Evolutionary conservation across 495 filamentous ascomycete genomes (phyloP).

Genomic region (Hypoxylon rickii): DNA sequence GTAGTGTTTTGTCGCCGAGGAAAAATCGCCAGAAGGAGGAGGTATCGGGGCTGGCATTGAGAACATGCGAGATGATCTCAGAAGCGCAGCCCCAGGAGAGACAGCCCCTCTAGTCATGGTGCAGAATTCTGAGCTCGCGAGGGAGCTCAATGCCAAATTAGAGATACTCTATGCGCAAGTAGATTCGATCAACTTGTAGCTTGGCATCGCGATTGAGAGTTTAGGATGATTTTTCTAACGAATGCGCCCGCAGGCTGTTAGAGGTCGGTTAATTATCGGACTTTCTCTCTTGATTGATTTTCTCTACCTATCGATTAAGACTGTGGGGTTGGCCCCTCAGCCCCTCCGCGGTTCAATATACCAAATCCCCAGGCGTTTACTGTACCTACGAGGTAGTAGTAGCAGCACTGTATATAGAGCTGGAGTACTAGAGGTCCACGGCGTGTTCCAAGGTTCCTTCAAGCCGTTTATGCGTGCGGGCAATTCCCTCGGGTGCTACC

Average conservation of each 20-base stretch:
- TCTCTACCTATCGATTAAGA: conserved; percentile 20
- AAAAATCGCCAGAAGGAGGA: conserved; percentile 37
- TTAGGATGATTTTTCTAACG: too few relatives aligned
- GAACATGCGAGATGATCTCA: conserved; percentile 64
- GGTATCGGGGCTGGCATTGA: conserved; percentile 59
- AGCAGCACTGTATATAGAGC: too few relatives aligned
- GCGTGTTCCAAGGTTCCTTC: too few relatives aligned
- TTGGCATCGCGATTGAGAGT: too few relatives aligned
- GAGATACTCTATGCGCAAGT: conserved; percentile 5
- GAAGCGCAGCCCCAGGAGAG: conserved; percentile 64
- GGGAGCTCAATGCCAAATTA: conserved; percentile 22
- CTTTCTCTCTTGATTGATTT: neutral
- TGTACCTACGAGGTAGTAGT: too few relatives aligned
- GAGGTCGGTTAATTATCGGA: conserved; percentile 27
- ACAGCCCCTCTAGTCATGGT: conserved; percentile 43
- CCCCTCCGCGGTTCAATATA: too few relatives aligned
- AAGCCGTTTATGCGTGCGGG: too few relatives aligned
- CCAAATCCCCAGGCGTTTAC: too few relatives aligned
- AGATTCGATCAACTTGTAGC: neutral
- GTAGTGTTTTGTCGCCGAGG: conserved; percentile 43
- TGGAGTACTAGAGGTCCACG: too few relatives aligned
- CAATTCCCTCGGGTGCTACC: too few relatives aligned
- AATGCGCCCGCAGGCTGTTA: too few relatives aligned
- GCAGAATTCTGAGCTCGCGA: conserved; percentile 14
- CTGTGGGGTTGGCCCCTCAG: neutral